Base-by-base conservation (phyloP, 345 rosid species). In the Hibiscus trionum region DNA sequence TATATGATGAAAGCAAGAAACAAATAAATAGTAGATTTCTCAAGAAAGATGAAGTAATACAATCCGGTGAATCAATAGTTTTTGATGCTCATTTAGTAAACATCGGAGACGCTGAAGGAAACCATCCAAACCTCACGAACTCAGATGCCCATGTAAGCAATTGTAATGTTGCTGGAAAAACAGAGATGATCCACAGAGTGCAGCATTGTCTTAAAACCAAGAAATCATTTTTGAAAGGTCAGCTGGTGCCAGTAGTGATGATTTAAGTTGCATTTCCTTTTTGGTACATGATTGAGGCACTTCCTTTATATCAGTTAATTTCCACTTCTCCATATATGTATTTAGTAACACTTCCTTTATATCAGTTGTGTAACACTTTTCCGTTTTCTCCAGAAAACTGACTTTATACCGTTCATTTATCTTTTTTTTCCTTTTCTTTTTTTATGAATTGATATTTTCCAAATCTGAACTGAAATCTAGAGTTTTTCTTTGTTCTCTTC, bases 61-160 rank as follows among this genome's bases (percentile, higher is more conserved):
- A 77, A 62, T 77, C 81, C 15, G 85, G 87, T 27, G 84, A 80
- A 79, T 78, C 84, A 53, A 56, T 86, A 57, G 46, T 66, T 47
- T 80, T 87, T 58, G 80, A 74, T 68, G 74, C 79, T 76, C 76
- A 86, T 80, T 55, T 86, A 80, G 94, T 86, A 61, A 79, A 84
- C 31, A 67, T 87, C 29, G 85, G 83, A 73, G 90, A 86, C 69
- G 75, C 75, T 78, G 80, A 64, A 75, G 77, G 37, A 73, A 69
- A 80, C 50, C 70, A 57, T 42, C 75, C 62, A 37, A 49, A n/a
- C 64, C 68, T 12, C n/a, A 55, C 4, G 31, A 70, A 80, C 78
- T 61, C 67, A 68, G 69, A 69, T 50, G 52, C 37, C 71, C 24
- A 47, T 53, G 71, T 62, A 78, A 74, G 46, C 27, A 53, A 19